phyloP scores from a whole-genome alignment of 805 yeast species.

The Lipomyces oligophaga region DNA sequence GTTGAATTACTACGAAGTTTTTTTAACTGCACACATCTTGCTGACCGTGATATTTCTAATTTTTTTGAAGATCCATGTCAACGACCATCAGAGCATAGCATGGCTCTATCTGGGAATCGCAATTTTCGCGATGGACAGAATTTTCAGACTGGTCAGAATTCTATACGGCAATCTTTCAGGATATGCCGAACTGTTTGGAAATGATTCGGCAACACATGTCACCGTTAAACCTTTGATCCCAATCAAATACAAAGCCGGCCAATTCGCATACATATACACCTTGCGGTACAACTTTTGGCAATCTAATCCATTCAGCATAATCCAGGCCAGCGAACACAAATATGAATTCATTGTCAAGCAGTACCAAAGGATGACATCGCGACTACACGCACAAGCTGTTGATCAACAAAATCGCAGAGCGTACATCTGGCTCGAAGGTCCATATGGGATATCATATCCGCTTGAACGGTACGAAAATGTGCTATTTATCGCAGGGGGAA shows the following conservation, averaged over 20 bases:
- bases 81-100: slow-evolving; percentile 39
- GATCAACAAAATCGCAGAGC: slow-evolving; percentile 1
- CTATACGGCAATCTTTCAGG: slow-evolving; percentile 50
- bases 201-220: slow-evolving; percentile 12
- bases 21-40: slow-evolving; percentile 53
- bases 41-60: slow-evolving; percentile 52
- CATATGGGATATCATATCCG: slow-evolving; percentile 50
- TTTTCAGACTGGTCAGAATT: slow-evolving; percentile 53
- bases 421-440: slow-evolving; percentile 50
- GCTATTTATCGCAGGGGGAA: slow-evolving; percentile 59
- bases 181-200: slow-evolving; percentile 32
- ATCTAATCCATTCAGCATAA: slow-evolving; percentile 19
- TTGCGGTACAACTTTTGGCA: slow-evolving; percentile 24
- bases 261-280: slow-evolving; percentile 24
- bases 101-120: slow-evolving; percentile 41
- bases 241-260: slow-evolving; percentile 19
- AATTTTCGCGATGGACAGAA: slow-evolving; percentile 67
- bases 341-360: slow-evolving; percentile 18
- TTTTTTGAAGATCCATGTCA: slow-evolving; percentile 54
- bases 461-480: slow-evolving; percentile 47
- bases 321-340: slow-evolving; percentile 4
- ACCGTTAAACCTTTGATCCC: slow-evolving; percentile 9
- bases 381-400: slow-evolving; percentile 10
- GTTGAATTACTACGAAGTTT: slow-evolving; percentile 53
- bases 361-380: slow-evolving; percentile 6